Evolutionary conservation across 495 filamentous ascomycete species (phyloP).

Genomic region (Penicillium fimorum): DNA sequence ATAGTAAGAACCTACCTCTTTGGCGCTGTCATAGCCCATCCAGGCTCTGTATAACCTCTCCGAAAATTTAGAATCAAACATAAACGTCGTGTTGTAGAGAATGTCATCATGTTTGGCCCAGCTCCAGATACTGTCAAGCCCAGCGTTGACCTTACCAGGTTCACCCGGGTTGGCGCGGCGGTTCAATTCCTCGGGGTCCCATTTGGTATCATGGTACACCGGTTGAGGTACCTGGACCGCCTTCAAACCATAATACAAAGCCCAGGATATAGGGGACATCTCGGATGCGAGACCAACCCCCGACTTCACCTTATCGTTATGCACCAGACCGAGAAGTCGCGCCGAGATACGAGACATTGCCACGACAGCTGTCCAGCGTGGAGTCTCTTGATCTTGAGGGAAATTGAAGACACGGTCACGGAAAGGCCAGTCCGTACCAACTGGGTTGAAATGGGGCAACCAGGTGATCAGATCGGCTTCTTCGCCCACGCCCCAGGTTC

Average conservation of each 20-base stretch:
- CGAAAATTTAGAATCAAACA: conserved; percentile 50
- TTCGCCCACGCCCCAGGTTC: conserved; percentile 67
- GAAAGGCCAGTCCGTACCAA: conserved; percentile 57
- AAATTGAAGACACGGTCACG: conserved; percentile 53
- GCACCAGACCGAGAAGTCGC: conserved; percentile 61
- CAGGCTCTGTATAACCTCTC: conserved; percentile 61
- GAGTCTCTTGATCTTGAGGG: conserved; percentile 46
- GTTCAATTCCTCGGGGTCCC: conserved; percentile 53
- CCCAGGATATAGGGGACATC: conserved; percentile 62
- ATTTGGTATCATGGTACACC: conserved; percentile 61
- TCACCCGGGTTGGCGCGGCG: conserved; percentile 60
- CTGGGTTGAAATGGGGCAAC: conserved; percentile 64
- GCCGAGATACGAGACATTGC: conserved; percentile 60
- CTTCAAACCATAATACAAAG: conserved; percentile 69
- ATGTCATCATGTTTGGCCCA: conserved; percentile 23
- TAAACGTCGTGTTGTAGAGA: conserved; percentile 16
- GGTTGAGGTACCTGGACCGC: conserved; percentile 47
- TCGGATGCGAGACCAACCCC: conserved; percentile 65
- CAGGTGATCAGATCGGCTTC: conserved; percentile 73
- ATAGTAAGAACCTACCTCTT: conserved; percentile 23
- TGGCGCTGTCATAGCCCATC: conserved; percentile 56
- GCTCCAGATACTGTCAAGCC: conserved; percentile 20
- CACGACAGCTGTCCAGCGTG: conserved; percentile 62
- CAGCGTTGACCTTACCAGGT: conserved; percentile 15
- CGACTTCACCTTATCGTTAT: conserved; percentile 35